phyloP scores from a whole-genome alignment of 2,329 filamentous ascomycete genomes.

The Dactylellina parvicollis region DNA sequence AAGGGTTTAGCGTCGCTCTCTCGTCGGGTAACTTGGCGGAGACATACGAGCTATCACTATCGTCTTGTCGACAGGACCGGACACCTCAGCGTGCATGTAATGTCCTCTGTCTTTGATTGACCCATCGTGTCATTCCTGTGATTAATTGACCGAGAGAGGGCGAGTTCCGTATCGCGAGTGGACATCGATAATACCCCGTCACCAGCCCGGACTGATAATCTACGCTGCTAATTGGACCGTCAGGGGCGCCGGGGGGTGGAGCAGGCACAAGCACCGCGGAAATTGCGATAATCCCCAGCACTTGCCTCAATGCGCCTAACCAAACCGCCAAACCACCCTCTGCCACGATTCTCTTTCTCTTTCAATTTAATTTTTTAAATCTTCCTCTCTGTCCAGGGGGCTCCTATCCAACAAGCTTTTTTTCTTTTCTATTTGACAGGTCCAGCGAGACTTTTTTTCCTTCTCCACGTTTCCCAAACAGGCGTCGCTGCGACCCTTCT shows the following conservation, averaged over 20 bases:
- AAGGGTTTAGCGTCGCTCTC: neutral
- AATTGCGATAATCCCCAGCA: conserved; percentile 20
- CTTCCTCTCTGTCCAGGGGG: too few species aligned
- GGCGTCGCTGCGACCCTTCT: too few species aligned
- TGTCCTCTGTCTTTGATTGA: neutral
- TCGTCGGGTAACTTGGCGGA: neutral
- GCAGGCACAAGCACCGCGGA: conserved; percentile 5
- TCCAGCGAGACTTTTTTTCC: too few species aligned
- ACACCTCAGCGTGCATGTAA: neutral
- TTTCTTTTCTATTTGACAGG: too few species aligned
- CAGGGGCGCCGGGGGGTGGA: neutral
- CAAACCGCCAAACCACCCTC: too few species aligned
- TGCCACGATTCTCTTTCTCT: too few species aligned
- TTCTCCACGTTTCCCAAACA: too few species aligned
- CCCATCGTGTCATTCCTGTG: neutral
- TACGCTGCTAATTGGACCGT: neutral
- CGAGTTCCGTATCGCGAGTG: neutral
- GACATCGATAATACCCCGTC: neutral
- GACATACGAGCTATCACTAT: neutral
- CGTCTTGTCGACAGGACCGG: neutral
- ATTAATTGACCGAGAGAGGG: neutral
- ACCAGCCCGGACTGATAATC: neutral
- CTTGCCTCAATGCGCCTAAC: neutral
- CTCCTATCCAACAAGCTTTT: too few species aligned
- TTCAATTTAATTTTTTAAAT: too few species aligned